phyloP scores from a whole-genome alignment of 176 grass and related monocot genomes.

The Secale cereale region DNA sequence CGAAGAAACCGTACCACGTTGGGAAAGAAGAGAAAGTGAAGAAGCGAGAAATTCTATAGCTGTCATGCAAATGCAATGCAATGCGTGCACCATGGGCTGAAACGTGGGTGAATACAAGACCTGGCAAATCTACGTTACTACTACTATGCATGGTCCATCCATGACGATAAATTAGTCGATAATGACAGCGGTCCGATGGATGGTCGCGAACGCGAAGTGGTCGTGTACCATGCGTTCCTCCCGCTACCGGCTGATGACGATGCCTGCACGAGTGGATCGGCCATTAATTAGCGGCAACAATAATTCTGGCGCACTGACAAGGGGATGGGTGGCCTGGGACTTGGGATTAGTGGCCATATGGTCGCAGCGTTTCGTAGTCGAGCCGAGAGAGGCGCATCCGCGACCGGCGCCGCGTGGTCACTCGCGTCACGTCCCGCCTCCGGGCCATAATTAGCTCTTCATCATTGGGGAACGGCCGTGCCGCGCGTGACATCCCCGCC shows the following conservation, averaged over 20 bases:
- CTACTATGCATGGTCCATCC: background rate
- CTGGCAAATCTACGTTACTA: background rate
- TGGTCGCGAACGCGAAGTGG: background rate
- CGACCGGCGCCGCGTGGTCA: too few relatives aligned
- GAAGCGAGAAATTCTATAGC: background rate
- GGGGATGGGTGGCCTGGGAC: too few relatives aligned
- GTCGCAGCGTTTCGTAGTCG: too few relatives aligned
- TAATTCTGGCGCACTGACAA: slow-evolving; percentile 9
- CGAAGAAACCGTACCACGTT: too few relatives aligned
- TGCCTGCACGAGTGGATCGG: background rate
- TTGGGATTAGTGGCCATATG: too few relatives aligned
- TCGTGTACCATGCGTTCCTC: background rate
- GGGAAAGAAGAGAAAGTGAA: background rate
- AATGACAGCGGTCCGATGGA: background rate
- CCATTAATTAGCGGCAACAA: slow-evolving; percentile 20
- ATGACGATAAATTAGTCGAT: too few relatives aligned
- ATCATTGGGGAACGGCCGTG: background rate
- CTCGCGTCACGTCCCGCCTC: background rate
- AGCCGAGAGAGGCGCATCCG: too few relatives aligned
- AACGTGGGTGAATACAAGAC: background rate
- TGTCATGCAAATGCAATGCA: background rate
- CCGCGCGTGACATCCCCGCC: background rate
- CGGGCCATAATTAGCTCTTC: background rate
- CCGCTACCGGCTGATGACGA: background rate
- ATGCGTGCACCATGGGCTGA: background rate